Conservation (phyloP, 441 rosid species). For the Adansonia gregorii region DNA sequence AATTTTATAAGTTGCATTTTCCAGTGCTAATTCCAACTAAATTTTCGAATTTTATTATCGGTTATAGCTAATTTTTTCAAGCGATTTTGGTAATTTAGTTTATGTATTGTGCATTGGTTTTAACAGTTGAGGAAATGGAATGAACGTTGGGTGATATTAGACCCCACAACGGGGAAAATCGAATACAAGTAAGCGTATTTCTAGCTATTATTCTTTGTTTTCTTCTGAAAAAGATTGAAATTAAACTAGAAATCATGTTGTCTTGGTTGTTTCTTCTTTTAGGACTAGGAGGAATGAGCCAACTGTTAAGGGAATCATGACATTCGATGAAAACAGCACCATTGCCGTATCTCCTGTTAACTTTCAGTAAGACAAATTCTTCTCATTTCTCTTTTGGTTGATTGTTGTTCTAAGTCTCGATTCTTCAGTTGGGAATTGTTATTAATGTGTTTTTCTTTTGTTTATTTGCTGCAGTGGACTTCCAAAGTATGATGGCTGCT, state of each 20-base stretch:
- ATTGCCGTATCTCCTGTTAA: slow-evolving; percentile 89
- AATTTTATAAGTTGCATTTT: slow-evolving; percentile 12
- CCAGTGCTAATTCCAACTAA: not conserved
- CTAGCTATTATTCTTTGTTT: not conserved
- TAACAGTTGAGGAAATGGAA: slow-evolving; percentile 92
- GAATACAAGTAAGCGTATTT: slow-evolving; percentile 82
- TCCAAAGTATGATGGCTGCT: slow-evolving; percentile 94
- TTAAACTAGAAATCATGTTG: slow-evolving; percentile 13
- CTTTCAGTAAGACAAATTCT: slow-evolving; percentile 70
- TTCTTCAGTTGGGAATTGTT: slow-evolving; percentile 18
- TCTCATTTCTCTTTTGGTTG: slow-evolving; percentile 14
- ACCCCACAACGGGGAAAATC: slow-evolving; percentile 96
- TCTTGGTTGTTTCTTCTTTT: slow-evolving; percentile 21
- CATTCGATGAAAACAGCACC: slow-evolving; percentile 88
- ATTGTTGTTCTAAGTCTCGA: not conserved
- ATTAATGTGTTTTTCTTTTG: slow-evolving; percentile 15
- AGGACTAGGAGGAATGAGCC: slow-evolving; percentile 93
- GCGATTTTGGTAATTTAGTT: not conserved
- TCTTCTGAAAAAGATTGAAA: not conserved
- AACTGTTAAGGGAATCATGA: slow-evolving; percentile 71
- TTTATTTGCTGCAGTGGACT: slow-evolving; percentile 65
- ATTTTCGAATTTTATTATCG: slow-evolving; percentile 12
- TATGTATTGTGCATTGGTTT: slow-evolving; percentile 9
- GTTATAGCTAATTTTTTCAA: not conserved
- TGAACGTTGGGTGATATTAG: slow-evolving; percentile 93